A percentile compares a stretch with the other conserved stretches of the same genome.
These are phyloP conservation scores for Dictyostelium firmibasis DNA, from an alignment of 78 protist genomes.

Conservation along the genomic window DNA sequence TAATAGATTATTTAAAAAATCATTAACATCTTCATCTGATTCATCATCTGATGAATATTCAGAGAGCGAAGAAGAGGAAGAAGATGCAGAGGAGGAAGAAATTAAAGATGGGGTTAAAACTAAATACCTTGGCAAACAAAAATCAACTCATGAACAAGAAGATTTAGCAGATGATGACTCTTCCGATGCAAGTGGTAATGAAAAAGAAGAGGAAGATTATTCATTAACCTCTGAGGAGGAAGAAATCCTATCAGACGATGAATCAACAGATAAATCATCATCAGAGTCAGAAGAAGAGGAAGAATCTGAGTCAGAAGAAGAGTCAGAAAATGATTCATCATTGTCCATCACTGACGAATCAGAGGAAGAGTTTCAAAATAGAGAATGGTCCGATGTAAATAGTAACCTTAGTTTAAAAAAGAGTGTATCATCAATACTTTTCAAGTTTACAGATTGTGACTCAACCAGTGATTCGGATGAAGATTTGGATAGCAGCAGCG, in stretches of 20 bases:
- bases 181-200: background rate
- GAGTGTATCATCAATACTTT: constrained; percentile 2
- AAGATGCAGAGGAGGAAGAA: constrained; percentile 7
- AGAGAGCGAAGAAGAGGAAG: constrained; percentile 6
- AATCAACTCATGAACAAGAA: background rate
- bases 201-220: background rate
- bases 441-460: background rate
- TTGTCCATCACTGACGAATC: background rate
- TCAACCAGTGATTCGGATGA: constrained; percentile 3
- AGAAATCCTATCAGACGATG: background rate
- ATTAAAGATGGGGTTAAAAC: background rate
- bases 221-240: background rate
- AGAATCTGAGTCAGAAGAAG: background rate
- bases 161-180: constrained; percentile 10
- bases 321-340: background rate
- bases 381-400: background rate
- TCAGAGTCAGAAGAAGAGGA: background rate
- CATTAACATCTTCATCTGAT: background rate
- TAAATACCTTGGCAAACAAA: background rate
- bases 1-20: background rate
- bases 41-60: background rate
- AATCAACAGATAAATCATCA: constrained; percentile 2
- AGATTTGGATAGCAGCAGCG: background rate
- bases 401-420: constrained; percentile 7
- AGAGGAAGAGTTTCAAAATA: background rate